phyloP scores from a whole-genome alignment of 2,329 filamentous ascomycete species.

The Pleoardoris graminearum region DNA sequence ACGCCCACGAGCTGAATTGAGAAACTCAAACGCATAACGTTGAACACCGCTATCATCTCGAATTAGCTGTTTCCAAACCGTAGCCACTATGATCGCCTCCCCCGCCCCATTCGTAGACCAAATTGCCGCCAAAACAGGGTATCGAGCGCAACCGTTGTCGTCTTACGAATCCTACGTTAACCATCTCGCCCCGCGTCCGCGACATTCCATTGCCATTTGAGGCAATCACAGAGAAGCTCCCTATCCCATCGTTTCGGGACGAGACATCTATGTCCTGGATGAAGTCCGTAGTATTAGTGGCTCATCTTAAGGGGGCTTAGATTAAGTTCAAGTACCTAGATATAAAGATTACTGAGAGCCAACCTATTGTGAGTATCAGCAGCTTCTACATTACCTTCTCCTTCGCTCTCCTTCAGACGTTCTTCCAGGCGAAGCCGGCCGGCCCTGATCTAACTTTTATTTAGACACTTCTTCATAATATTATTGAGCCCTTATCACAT shows the following conservation, averaged over 20 bases:
- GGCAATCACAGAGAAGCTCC: conserved; percentile 17
- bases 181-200: conserved; percentile 15
- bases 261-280: conserved; percentile 17
- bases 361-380: conserved; percentile 9
- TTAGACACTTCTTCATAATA: conserved; percentile 4
- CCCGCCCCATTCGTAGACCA: conserved; percentile 26
- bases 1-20: not conserved
- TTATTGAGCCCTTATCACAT: too few relatives aligned
- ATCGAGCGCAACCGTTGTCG: conserved; percentile 7
- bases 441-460: conserved; percentile 13
- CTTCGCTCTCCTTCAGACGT: too few relatives aligned
- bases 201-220: conserved; percentile 16
- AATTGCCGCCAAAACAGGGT: conserved; percentile 21
- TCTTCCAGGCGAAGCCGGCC: conserved; percentile 28
- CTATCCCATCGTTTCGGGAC: conserved; percentile 25
- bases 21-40: conserved; percentile 32
- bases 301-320: conserved; percentile 11
- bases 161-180: conserved; percentile 8
- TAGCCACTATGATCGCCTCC: conserved; percentile 15
- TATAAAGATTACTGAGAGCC: conserved; percentile 20
- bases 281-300: conserved; percentile 24
- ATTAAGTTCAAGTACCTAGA: not conserved
- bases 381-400: too few relatives aligned
- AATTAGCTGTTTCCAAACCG: conserved; percentile 24
- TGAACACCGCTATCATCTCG: conserved; percentile 6